Percentiles rank a stretch among this genome's conserved stretches.
phyloP scores from a whole-genome alignment of 768 basidiomycete species.

The Gymnopilus dilepis region DNA sequence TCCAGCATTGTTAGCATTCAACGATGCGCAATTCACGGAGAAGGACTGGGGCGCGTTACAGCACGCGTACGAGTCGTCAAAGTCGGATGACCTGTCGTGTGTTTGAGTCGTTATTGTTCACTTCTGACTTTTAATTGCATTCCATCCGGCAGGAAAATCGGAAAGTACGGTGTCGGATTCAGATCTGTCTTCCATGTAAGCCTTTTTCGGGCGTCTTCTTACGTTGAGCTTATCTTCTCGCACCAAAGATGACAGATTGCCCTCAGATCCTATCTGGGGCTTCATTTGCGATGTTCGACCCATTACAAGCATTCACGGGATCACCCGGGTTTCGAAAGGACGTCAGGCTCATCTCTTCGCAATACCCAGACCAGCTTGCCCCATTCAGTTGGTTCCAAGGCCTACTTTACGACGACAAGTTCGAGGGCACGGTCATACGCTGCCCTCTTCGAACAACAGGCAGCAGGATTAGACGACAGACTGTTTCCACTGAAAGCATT shows the following conservation, averaged over 20 bases:
- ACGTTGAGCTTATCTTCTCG: background rate
- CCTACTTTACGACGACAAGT: slow-evolving; percentile 21
- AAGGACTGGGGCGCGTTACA: slow-evolving; percentile 51
- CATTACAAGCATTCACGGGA: slow-evolving; percentile 35
- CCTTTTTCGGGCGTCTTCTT: background rate
- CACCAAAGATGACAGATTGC: slow-evolving; percentile 48
- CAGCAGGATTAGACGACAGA: slow-evolving; percentile 41
- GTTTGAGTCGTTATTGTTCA: background rate
- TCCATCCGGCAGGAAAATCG: slow-evolving; percentile 46
- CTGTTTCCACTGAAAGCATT: slow-evolving; percentile 38
- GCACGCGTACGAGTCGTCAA: slow-evolving; percentile 50
- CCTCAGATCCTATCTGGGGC: slow-evolving; percentile 52
- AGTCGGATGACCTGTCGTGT: slow-evolving; percentile 49
- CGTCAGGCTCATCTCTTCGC: slow-evolving; percentile 27
- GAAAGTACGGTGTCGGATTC: slow-evolving; percentile 59
- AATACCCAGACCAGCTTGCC: slow-evolving; percentile 36
- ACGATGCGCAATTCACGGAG: slow-evolving; percentile 46
- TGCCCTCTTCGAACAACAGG: slow-evolving; percentile 45
- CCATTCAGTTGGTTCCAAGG: slow-evolving; percentile 36
- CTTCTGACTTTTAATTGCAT: background rate
- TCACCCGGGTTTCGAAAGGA: slow-evolving; percentile 38
- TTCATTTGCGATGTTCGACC: slow-evolving; percentile 49
- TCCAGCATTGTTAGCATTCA: slow-evolving; percentile 52
- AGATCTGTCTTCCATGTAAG: slow-evolving; percentile 55
- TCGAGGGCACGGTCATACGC: slow-evolving; percentile 50